phyloP scores from a whole-genome alignment of 1,284 basidiomycete species.

The Leccinum proximum region DNA sequence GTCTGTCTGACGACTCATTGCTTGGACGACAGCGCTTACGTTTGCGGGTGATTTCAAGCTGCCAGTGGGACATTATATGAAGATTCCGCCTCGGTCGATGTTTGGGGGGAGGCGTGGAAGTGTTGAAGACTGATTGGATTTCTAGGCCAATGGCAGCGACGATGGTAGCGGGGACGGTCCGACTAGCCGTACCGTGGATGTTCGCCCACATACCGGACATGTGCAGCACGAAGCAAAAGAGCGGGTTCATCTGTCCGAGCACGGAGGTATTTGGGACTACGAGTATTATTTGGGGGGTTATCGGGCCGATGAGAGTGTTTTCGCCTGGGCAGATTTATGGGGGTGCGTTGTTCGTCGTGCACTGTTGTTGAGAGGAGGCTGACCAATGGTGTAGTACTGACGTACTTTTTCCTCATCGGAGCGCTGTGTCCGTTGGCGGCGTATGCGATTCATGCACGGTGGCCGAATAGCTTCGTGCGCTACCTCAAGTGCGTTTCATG shows the following conservation, averaged over 20 bases:
- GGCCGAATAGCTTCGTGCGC: conserved; percentile 40
- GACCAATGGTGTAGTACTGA: conserved; percentile 20
- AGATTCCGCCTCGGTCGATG: conserved; percentile 47
- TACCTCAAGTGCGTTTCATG: conserved; percentile 39
- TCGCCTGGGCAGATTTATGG: conserved; percentile 24
- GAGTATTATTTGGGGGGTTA: conserved; percentile 41
- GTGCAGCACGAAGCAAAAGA: conserved; percentile 20
- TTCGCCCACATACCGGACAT: conserved; percentile 30
- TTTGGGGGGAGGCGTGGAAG: conserved; percentile 33
- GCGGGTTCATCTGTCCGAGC: conserved; percentile 38
- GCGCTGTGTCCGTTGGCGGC: conserved; percentile 40
- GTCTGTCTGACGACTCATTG: conserved; percentile 4
- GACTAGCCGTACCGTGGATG: conserved; percentile 44
- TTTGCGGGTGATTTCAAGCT: conserved; percentile 47
- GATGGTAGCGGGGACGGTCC: conserved; percentile 38
- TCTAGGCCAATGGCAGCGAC: conserved; percentile 40
- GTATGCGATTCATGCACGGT: conserved; percentile 38
- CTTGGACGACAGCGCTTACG: conserved; percentile 23
- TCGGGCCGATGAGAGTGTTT: conserved; percentile 35
- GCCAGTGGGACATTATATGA: conserved; percentile 54
- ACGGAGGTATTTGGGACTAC: conserved; percentile 39
- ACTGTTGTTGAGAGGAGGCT: neutral
- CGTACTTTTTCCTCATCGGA: conserved; percentile 60
- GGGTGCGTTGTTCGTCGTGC: conserved; percentile 9
- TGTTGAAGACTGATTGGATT: neutral